phyloP scores from a whole-genome alignment of 345 rosid species.

The Arabis alpina region DNA sequence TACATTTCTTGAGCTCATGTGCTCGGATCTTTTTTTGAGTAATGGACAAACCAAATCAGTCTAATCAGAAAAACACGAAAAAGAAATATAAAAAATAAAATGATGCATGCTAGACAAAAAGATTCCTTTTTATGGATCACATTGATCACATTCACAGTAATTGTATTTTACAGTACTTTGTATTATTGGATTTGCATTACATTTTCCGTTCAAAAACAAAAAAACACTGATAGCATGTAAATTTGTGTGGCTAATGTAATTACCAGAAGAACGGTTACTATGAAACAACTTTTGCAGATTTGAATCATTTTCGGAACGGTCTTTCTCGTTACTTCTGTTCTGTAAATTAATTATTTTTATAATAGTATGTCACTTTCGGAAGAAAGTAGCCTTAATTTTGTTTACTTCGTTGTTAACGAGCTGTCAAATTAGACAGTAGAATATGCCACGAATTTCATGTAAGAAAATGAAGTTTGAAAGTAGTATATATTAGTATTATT shows the following conservation, averaged over 20 bases:
- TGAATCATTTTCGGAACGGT: background rate
- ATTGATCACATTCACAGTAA: too few species aligned
- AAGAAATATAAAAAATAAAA: background rate
- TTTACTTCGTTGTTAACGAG: slow-evolving; percentile 11
- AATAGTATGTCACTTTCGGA: background rate
- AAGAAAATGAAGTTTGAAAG: too few species aligned
- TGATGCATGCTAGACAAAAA: background rate
- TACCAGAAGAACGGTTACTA: background rate
- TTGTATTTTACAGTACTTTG: background rate
- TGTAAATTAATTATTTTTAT: background rate
- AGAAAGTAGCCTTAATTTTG: slow-evolving; percentile 21
- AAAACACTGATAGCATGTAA: background rate
- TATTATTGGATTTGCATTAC: background rate
- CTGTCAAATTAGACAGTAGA: slow-evolving; percentile 25
- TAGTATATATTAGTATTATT: background rate
- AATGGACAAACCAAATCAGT: background rate
- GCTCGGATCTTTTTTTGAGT: slow-evolving; percentile 12
- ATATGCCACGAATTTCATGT: slow-evolving; percentile 20
- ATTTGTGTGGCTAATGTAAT: background rate
- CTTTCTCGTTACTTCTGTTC: slow-evolving; percentile 1
- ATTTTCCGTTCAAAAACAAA: too few species aligned
- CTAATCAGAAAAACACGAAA: background rate
- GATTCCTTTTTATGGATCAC: too few species aligned
- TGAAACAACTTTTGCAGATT: background rate
- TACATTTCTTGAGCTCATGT: slow-evolving; percentile 18